Base-by-base conservation (phyloP, 768 basidiomycete genomes). In the Lepiota brunneoincarnata region DNA sequence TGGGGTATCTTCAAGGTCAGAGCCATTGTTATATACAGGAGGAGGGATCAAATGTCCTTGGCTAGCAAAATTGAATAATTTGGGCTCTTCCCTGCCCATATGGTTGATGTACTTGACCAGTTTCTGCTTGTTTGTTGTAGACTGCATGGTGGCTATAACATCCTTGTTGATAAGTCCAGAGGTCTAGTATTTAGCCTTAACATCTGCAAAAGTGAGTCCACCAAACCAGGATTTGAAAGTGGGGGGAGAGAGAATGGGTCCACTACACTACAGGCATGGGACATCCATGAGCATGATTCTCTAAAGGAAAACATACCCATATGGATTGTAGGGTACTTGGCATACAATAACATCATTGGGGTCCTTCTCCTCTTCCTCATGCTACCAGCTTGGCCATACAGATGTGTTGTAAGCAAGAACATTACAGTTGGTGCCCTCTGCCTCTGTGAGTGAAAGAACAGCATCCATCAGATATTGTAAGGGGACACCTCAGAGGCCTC, bases 291-390 rank as follows among this genome's bases (percentile, higher is more conserved):
- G 44, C 28, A 21, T 45, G 14, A 45, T 26, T 18, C 44, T 7
- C 0, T 50, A 14, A 39, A 63, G 51, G 37, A 61, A 63, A 17
- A 63, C 18, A 15, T 40, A 49, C 2, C 62, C 58, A 18, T 44
- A 38, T 2, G 56, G 53, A 21, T 47, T 50, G 24, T 46, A 61
- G 6, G 57, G 55, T 2, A 45, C 44, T 17, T 5, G 18, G 15
- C 24, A 2, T 6, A 1, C 24, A 21, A 18, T 36, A 18, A 6
- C 4, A 10, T 15, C 17, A 2, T 15, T 12, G 1, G 12, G n/a
- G 11, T 43, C 40, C 10, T 42, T 26, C 15, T 21, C 31, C 4
- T 51, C 26, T 7, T 10, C 24, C 20, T 38, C 37, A 26, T 15
- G 20, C 36, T 24, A 36, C 17, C 23, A 24, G 14, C 31, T 3